Evolutionary conservation across 805 yeast genomes (phyloP), one percentile per base, ranked within the genome.

Genomic region (Lipomyces sp.): DNA sequence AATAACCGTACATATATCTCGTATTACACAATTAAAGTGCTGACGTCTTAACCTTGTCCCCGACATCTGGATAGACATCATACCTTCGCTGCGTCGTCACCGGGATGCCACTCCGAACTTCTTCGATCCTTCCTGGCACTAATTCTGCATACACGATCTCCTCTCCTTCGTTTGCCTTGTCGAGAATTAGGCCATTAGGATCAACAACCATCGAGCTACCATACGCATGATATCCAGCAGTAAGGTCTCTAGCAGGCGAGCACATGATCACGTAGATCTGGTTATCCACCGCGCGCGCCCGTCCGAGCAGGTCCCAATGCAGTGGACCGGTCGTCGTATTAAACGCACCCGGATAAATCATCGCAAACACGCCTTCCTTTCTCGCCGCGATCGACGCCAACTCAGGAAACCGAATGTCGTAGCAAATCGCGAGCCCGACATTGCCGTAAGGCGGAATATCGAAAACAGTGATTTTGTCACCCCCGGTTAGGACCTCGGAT

Each of bases 211-310:
- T 80, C 0, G 96, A 84, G 73, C 92, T 94, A 0, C 99, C 99
- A 78, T 87, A 94, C 65, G 87, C 86, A 75, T 92, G 97, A 53
- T 78, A 77, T 1, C 98, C 98, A 64, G 87, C 85, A 75, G 92
- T 97, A 0, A 95, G 96, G 75, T 91, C 92, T 74, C 98, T 84
- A 2, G 97, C 93, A 2, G 97, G 97, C 6, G 97, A 90, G 1
- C 98, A 93, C 89, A 92, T 85, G 3, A 94, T 80, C 4, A 93
- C 97, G 76, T 84, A 95, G 66, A 89, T 82, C 77, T 95, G 98
- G 1, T 94, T 84, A 75, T 93, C 97, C 11, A 94, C 84, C 3
- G 98, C 98, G 58, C 98, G 80, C 0, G 97, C 89, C 34, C 86
- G 81, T 1, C 91, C 97, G 60, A 94, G 80, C 0, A 85, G 76